Conservation (phyloP, 768 basidiomycete genomes). For the Collybia mongolica region DNA sequence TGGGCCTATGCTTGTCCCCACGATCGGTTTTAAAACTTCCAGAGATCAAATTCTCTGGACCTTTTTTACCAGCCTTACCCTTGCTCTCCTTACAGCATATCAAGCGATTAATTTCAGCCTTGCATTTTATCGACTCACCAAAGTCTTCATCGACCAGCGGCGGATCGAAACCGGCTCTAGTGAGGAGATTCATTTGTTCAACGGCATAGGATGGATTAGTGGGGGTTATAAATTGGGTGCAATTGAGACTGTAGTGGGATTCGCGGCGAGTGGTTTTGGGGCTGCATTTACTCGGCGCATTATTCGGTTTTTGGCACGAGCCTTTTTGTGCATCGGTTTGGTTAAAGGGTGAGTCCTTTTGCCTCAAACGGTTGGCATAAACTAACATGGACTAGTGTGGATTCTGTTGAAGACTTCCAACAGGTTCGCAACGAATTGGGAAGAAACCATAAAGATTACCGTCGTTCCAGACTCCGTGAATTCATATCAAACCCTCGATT, state of each 20-base stretch:
- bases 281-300: constrained; percentile 54
- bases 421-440: constrained; percentile 39
- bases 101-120: constrained; percentile 61
- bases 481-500: constrained; percentile 56
- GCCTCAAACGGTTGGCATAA: not conserved
- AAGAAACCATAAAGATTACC: constrained; percentile 9
- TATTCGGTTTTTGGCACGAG: constrained; percentile 53
- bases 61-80: constrained; percentile 59
- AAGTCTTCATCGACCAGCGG: constrained; percentile 48
- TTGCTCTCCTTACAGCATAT: constrained; percentile 55
- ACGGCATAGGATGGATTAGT: constrained; percentile 68
- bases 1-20: constrained; percentile 14
- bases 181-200: constrained; percentile 48
- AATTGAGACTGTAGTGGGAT: constrained; percentile 65
- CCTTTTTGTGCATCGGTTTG: constrained; percentile 57
- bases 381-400: constrained; percentile 36
- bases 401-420: constrained; percentile 52
- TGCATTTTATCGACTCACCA: constrained; percentile 55
- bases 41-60: constrained; percentile 42
- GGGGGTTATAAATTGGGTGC: constrained; percentile 60
- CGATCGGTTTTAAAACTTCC: constrained; percentile 40
- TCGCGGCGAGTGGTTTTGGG: constrained; percentile 53
- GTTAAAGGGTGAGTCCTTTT: constrained; percentile 58
- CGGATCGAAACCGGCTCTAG: constrained; percentile 44
- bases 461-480: constrained; percentile 36